Conservation (phyloP, 306 rosid species). For the Bauhinia variegata region DNA sequence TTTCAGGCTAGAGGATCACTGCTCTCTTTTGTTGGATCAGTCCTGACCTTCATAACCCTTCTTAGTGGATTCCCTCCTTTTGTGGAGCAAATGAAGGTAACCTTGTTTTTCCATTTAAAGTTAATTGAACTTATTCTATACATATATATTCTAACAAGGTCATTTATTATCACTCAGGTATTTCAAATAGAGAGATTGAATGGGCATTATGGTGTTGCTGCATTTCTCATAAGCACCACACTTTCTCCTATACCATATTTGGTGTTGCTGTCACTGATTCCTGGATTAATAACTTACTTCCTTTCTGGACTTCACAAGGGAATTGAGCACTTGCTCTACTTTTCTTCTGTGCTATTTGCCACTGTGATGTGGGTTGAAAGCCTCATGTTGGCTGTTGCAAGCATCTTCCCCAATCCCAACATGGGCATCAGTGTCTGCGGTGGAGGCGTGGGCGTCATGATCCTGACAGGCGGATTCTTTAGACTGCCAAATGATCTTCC, state of each 20-base stretch:
- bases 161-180: no score
- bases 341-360: slow-evolving; percentile 27
- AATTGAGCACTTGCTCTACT: slow-evolving; percentile 33
- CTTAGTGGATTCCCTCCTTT: no score
- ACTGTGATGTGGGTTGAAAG: slow-evolving; percentile 50
- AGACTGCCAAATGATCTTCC: slow-evolving; percentile 42
- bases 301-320: slow-evolving; percentile 43
- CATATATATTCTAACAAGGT: no score
- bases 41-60: no score
- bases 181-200: slow-evolving; percentile 48
- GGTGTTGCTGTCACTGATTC: slow-evolving; percentile 33
- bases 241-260: slow-evolving; percentile 40
- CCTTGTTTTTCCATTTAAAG: no score
- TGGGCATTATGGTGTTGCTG: slow-evolving; percentile 41
- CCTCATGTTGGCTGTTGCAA: slow-evolving; percentile 51
- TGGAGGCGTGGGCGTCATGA: slow-evolving; percentile 46
- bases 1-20: no score
- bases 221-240: slow-evolving; percentile 48
- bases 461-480: slow-evolving; percentile 40
- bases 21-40: no score
- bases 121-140: no score
- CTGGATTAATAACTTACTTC: slow-evolving; percentile 38
- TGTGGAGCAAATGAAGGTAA: no score
- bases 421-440: slow-evolving; percentile 46
- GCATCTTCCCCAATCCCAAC: slow-evolving; percentile 43